These are phyloP conservation scores for Eurotiales sp. DNA, from an alignment of 2,329 filamentous ascomycete species.

Conservation along the genomic window DNA sequence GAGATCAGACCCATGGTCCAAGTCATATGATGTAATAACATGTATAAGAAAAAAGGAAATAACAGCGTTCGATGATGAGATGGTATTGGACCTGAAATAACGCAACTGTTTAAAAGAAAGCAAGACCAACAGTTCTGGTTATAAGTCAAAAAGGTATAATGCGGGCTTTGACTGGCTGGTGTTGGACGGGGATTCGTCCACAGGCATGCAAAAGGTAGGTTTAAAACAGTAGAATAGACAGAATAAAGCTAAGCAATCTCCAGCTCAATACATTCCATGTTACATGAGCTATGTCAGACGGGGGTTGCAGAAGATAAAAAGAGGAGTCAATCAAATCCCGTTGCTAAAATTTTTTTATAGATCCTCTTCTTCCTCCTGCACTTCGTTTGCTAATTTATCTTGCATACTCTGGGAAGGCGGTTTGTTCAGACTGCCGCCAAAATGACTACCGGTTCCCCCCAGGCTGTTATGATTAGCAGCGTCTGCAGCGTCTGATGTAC, in stretches of 20 bases:
- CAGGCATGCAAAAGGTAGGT: neutral
- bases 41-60: too few relatives aligned
- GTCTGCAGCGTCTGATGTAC: neutral
- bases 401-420: neutral
- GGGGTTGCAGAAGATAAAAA: too few relatives aligned
- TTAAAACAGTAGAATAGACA: neutral
- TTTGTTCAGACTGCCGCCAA: constrained; percentile 14
- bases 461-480: constrained; percentile 12
- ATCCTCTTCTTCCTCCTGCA: constrained; percentile 10
- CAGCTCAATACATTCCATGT: too few relatives aligned
- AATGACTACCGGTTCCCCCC: constrained; percentile 10
- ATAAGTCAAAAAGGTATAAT: constrained; percentile 6
- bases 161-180: constrained; percentile 1
- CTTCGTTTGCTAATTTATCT: neutral
- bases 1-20: too few relatives aligned
- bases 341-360: too few relatives aligned
- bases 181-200: neutral
- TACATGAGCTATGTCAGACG: too few relatives aligned
- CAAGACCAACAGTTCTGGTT: too few relatives aligned
- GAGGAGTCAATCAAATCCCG: neutral
- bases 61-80: too few relatives aligned
- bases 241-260: neutral
- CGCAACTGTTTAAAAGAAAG: neutral
- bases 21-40: too few relatives aligned
- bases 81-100: too few relatives aligned